Evolutionary conservation across 2,329 filamentous ascomycete species (phyloP), one percentile per base, ranked within the genome.

Genomic region (Phoma sp.): DNA sequence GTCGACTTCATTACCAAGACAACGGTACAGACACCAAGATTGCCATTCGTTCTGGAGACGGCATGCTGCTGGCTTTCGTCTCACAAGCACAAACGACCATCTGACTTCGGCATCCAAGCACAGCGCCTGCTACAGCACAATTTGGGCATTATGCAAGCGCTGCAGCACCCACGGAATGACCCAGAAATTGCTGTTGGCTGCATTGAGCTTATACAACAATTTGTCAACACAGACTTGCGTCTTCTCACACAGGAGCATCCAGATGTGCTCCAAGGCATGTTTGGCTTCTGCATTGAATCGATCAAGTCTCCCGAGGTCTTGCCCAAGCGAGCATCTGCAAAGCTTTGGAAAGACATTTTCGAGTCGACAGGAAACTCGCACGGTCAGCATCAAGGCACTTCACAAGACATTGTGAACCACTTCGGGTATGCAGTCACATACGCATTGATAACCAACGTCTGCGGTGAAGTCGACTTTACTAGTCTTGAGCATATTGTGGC

Each of bases 111-210:
- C 9, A 40, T 41, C 4, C 67, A 73, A 43, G 63, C 65, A 7
- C 70, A 69, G 43, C 69, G 66, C 14, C 62, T 76, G 9, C 74
- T 89, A 10, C 79, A 79, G 25, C 89, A 89, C 82, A 82, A 88
- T 5, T 77, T 88, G 11, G 77, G 78, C 8, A 78, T 92, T 13
- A 77, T 92, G 35, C 81, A 83, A 59, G 79, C 82, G 30, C 78
- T 92, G n/a, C 79, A 83, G 45, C 81, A 82, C 40, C 85, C 84
- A 43, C 82, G 83, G 8, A 82, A 83, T 40, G 90, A 93, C 55
- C 83, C 86, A 0, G 89, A 92, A 59, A 79, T 93, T 9, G 80
- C 89, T 1, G 87, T 93, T 59, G 86, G 87, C 52, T 86, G 86
- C 44, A 88, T 93, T 43, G 88, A 92, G 49, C 87, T 93, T 54